Conservation (phyloP, 305 asterid species). For the Lippia alba region DNA sequence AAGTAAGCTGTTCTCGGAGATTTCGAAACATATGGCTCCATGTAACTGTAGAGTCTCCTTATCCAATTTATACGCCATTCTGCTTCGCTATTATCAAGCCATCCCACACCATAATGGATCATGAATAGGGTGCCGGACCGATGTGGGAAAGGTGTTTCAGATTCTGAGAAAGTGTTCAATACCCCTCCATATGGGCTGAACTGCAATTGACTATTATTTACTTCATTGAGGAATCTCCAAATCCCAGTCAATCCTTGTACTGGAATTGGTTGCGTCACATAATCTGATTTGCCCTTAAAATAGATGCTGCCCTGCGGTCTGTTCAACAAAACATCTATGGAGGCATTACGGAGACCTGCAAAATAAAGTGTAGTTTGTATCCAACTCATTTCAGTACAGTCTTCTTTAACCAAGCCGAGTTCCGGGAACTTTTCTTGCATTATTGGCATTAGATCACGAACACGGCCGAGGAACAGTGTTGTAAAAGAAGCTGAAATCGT, state of each 20-base stretch:
- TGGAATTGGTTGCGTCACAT: not conserved
- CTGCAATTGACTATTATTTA: not conserved
- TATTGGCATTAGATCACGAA: not conserved
- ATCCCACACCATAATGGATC: not conserved
- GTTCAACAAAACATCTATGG: not conserved
- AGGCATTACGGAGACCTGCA: not conserved
- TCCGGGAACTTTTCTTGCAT: conserved; percentile 35
- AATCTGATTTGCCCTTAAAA: conserved; percentile 1
- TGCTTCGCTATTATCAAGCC: not conserved
- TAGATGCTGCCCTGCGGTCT: not conserved
- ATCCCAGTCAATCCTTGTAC: not conserved
- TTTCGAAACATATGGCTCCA: conserved; percentile 25
- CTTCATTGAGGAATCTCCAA: not conserved
- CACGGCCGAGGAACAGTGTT: conserved; percentile 5
- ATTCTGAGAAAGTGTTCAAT: conserved; percentile 13
- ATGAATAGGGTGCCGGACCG: conserved; percentile 27
- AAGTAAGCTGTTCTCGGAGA: conserved; percentile 26
- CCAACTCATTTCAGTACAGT: conserved; percentile 18
- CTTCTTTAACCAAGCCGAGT: not conserved
- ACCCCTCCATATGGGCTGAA: conserved; percentile 31
- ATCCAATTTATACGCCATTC: conserved; percentile 4
- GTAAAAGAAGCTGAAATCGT: conserved; percentile 19
- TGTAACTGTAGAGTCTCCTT: not conserved
- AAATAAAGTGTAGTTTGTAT: conserved; percentile 1
- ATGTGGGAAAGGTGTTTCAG: conserved; percentile 34